Evolutionary conservation across 78 protist genomes (phyloP).

Genomic region (Chrysochromulina tobinii): DNA sequence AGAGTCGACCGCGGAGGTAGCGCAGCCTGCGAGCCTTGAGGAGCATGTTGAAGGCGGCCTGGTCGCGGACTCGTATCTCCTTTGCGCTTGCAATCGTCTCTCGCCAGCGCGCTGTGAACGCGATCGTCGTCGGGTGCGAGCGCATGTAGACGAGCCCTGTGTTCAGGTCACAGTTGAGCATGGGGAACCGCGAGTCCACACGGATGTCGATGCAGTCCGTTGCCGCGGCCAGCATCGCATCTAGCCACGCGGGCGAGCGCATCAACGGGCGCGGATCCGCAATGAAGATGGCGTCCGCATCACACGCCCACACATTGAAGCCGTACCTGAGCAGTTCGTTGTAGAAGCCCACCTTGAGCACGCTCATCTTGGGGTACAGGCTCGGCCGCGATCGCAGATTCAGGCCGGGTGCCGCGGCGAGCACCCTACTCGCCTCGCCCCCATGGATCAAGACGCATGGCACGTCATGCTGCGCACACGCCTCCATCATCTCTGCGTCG

Average conservation of each 20-base stretch:
- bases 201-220: slow-evolving; percentile 4
- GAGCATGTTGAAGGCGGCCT: neutral
- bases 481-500: neutral
- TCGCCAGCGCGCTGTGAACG: neutral
- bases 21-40: no score
- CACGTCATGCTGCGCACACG: neutral
- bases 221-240: neutral
- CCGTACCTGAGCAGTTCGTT: neutral
- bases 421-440: neutral
- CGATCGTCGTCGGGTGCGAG: neutral
- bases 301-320: slow-evolving; percentile 7
- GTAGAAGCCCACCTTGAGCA: slow-evolving; percentile 15
- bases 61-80: neutral
- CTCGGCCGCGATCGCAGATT: neutral
- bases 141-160: neutral
- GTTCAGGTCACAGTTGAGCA: neutral
- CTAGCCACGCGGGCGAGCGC: neutral
- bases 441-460: neutral
- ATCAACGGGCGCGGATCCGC: neutral
- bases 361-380: slow-evolving; percentile 5
- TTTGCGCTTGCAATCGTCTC: neutral
- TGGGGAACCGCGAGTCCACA: neutral
- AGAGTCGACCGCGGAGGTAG: no score
- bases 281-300: neutral
- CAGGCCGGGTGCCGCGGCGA: neutral